phyloP scores from a whole-genome alignment of 139 green algal species.

The Coelastrella sp. region DNA sequence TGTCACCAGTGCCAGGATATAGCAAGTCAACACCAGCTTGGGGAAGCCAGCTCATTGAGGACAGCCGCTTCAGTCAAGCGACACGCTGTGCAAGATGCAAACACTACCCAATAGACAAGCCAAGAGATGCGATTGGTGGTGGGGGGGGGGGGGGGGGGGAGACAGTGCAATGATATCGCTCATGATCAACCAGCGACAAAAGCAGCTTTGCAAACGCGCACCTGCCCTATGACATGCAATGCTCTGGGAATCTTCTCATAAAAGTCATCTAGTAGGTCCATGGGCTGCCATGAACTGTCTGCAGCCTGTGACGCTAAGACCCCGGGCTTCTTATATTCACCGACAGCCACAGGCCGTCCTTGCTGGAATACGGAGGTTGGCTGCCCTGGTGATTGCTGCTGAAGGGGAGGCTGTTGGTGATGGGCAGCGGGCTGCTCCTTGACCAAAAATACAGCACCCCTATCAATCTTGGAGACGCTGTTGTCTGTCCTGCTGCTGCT shows the following conservation, averaged over 20 bases:
- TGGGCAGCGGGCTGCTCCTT: neutral
- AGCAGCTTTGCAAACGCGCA: neutral
- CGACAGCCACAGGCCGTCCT: neutral
- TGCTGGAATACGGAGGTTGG: neutral
- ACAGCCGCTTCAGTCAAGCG: too few species aligned
- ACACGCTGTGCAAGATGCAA: neutral
- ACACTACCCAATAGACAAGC: neutral
- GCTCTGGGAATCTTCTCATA: neutral
- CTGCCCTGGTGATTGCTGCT: neutral
- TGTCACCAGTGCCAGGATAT: neutral
- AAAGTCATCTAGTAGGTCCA: neutral
- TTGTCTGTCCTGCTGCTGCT: neutral
- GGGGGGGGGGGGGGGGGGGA: too few species aligned
- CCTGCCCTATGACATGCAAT: neutral
- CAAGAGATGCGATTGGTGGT: neutral
- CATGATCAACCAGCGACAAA: neutral
- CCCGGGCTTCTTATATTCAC: neutral
- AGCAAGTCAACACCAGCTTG: neutral
- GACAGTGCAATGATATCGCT: neutral
- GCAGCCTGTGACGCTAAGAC: neutral
- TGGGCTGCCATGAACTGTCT: neutral
- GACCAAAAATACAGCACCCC: neutral
- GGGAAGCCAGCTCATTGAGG: neutral
- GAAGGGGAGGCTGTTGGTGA: neutral
- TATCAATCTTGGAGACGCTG: too few species aligned